A percentile compares a stretch with the other conserved stretches of the same genome.
Conservation (phyloP, 495 filamentous ascomycete genomes). For the Tuber magnatum region DNA sequence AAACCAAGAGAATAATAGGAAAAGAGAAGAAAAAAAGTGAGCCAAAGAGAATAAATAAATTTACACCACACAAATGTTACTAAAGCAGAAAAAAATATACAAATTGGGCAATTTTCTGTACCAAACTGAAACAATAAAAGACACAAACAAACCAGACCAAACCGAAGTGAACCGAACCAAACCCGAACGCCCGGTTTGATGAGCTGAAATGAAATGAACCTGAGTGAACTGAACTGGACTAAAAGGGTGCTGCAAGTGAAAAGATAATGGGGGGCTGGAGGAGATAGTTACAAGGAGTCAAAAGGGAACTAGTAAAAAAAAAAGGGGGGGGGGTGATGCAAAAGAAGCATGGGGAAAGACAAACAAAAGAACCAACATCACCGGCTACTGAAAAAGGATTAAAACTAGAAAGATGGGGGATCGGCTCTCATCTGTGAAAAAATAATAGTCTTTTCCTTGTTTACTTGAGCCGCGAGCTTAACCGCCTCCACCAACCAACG, state of each 20-base stretch:
- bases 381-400: neutral
- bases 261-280: neutral
- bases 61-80: neutral
- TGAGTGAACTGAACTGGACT: neutral
- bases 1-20: conserved; percentile 9
- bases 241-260: neutral
- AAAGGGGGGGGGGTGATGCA: neutral
- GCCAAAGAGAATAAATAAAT: conserved; percentile 1
- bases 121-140: neutral
- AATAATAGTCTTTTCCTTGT: neutral
- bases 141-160: neutral
- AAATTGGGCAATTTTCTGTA: neutral
- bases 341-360: neutral
- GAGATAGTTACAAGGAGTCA: neutral
- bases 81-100: conserved; percentile 14
- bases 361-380: neutral
- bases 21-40: neutral
- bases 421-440: neutral
- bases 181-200: conserved; percentile 4
- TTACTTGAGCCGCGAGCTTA: conserved; percentile 5
- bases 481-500: conserved; percentile 44
- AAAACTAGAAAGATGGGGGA: neutral
- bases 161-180: neutral
- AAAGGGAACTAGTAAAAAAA: neutral
- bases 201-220: neutral